Evolutionary conservation across 306 rosid genomes (phyloP), one percentile per base, ranked within the genome.

Genomic region (Casuarina glauca): DNA sequence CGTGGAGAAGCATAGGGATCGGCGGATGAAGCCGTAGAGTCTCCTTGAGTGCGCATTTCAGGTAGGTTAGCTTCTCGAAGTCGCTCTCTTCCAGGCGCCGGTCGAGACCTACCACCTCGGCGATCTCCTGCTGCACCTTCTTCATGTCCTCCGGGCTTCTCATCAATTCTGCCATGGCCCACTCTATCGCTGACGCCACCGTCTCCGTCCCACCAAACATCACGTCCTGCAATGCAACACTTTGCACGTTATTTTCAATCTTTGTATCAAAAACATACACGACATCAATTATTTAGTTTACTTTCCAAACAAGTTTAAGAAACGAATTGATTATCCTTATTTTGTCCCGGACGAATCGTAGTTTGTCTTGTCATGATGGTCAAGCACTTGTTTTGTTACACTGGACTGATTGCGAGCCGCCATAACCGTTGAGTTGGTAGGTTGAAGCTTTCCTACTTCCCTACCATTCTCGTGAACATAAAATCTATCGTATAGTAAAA

Each of bases 191-290:
- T 2, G 98, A 94, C 6, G 97, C 98, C 11, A 94, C 97, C 3
- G 98, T 94, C 82, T 94, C 98, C 0, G 98, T 94, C 39, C 98
- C 98, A 44, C 98, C 98, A 32, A 94, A 94, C 98, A 94, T 94
- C 5, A 94, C 97, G 35, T 94, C 98, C 98, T 93, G 76, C 15
- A 26, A 52, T 52, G 58, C 70, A 32, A 35, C 38, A 60, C 0
- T 41, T 0, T 17, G 1, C 32, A 55, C 51, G 51, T 48, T 48
- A 44, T 26, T 26, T 26, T 26, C 0, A 26, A 26, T 26, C 32
- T 26, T 26, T 26, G 32, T 26, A 26, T 26, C 32, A 0, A 26
- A 26, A 1, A 1, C 32, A 26, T 44, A 44, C 48, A 44, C 5
- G 8, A 44, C 48, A 44, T 4, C 5, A 44, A 44, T 4, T 4